phyloP scores from a whole-genome alignment of 2,329 filamentous ascomycete species.

The Canariomyces notabilis region DNA sequence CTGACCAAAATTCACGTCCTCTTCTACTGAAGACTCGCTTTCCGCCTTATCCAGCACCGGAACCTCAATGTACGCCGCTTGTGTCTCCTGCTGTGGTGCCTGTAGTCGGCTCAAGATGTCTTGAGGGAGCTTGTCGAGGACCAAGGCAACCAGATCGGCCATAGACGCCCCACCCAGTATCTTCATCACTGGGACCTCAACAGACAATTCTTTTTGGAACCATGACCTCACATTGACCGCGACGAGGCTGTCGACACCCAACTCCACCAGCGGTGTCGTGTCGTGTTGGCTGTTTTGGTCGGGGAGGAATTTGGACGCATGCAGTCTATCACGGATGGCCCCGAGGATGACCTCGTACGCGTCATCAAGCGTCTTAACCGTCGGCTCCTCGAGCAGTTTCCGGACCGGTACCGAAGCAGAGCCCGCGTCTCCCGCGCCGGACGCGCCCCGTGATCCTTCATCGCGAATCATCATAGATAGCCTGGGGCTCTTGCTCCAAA shows the following conservation, averaged over 20 bases:
- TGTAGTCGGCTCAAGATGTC: no score
- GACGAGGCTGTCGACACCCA: conserved; percentile 13
- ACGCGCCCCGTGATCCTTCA: no score
- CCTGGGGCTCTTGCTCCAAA: neutral
- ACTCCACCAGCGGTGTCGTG: neutral
- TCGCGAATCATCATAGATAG: no score
- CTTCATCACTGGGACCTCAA: conserved; percentile 40
- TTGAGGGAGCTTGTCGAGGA: no score
- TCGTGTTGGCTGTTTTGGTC: neutral
- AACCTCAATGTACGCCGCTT: no score
- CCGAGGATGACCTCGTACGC: neutral
- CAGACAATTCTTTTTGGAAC: conserved; percentile 37
- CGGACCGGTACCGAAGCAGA: conserved; percentile 6
- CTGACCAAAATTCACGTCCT: no score
- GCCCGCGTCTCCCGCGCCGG: neutral
- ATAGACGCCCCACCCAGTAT: conserved; percentile 23
- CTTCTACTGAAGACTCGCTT: no score
- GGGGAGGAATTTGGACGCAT: neutral
- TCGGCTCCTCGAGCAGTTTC: conserved; percentile 4
- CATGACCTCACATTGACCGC: conserved; percentile 36
- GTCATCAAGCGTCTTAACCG: conserved; percentile 2
- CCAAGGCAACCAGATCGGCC: no score
- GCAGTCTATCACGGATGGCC: neutral
- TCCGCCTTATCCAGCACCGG: no score
- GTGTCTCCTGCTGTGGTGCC: no score